These are phyloP conservation scores for Phytophthora idaei DNA, from an alignment of 352 stramenopile species.

Conservation along the genomic window DNA sequence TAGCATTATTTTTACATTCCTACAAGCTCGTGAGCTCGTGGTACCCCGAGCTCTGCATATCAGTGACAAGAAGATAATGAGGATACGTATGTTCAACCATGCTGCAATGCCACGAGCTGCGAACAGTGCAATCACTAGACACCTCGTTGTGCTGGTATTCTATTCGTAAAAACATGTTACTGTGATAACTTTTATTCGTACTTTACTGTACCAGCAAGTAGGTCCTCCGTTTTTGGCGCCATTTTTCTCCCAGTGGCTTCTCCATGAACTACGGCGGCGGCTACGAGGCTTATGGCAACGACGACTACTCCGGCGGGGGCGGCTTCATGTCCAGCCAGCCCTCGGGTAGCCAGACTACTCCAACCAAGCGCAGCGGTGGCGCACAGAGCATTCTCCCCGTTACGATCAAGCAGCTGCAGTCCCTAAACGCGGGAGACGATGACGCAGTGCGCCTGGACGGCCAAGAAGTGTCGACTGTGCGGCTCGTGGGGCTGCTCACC, in stretches of 20 bases:
- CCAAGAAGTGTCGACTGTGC: constrained; percentile 87
- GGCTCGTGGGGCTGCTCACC: constrained; percentile 89
- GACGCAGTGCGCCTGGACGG: constrained; percentile 88
- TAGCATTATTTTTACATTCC: too few species aligned
- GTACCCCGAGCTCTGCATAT: too few species aligned
- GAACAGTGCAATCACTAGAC: too few species aligned
- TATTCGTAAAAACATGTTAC: too few species aligned
- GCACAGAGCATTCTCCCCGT: constrained; percentile 93
- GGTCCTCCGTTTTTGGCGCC: constrained; percentile 19
- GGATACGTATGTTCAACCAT: too few species aligned
- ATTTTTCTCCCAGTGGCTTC: constrained; percentile 2
- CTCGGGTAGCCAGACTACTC: constrained; percentile 53
- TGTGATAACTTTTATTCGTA: background rate
- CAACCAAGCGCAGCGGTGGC: constrained; percentile 49
- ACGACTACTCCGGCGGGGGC: constrained; percentile 60
- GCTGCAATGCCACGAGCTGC: too few species aligned
- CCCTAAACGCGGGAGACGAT: constrained; percentile 48
- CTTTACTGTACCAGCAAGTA: background rate
- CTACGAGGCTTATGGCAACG: constrained; percentile 79
- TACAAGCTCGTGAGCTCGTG: too few species aligned
- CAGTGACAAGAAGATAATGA: too few species aligned
- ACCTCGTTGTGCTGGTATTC: too few species aligned
- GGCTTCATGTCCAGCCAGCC: constrained; percentile 78
- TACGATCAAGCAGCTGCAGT: constrained; percentile 89
- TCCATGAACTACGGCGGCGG: constrained; percentile 68